Percentiles rank a stretch among this genome's conserved stretches.
These are phyloP conservation scores for Pterocarpus macrocarpus DNA, from an alignment of 306 rosid species.

Conservation along the genomic window DNA sequence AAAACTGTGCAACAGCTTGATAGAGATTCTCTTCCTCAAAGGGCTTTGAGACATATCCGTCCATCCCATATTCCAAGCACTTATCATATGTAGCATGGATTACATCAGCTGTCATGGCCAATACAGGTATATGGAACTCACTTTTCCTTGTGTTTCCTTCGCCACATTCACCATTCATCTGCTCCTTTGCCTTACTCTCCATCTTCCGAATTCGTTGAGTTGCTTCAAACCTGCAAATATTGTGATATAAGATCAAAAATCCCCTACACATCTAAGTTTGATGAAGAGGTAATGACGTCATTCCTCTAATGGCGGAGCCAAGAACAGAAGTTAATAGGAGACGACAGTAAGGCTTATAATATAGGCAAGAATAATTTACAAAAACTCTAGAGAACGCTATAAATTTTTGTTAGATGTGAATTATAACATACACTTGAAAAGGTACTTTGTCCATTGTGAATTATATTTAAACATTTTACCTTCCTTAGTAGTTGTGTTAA, in stretches of 20 bases:
- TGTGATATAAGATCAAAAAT: neutral
- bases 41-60: constrained; percentile 95
- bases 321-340: neutral
- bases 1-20: constrained; percentile 84
- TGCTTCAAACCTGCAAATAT: constrained; percentile 81
- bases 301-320: neutral
- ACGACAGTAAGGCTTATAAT: too few relatives aligned
- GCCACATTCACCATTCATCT: constrained; percentile 47
- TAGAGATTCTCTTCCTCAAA: constrained; percentile 97
- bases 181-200: constrained; percentile 75
- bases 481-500: too few relatives aligned
- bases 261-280: neutral
- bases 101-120: constrained; percentile 99
- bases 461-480: too few relatives aligned
- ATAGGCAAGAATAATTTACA: too few relatives aligned
- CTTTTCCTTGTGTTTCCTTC: constrained; percentile 51
- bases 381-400: too few relatives aligned
- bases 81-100: constrained; percentile 90
- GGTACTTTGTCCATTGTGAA: too few relatives aligned
- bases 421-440: too few relatives aligned
- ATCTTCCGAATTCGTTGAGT: constrained; percentile 74
- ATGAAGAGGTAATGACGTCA: neutral
- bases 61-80: constrained; percentile 92
- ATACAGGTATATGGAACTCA: constrained; percentile 80
- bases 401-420: too few relatives aligned